phyloP scores from a whole-genome alignment of 1,284 basidiomycete genomes.

The Coniophora puteana region DNA sequence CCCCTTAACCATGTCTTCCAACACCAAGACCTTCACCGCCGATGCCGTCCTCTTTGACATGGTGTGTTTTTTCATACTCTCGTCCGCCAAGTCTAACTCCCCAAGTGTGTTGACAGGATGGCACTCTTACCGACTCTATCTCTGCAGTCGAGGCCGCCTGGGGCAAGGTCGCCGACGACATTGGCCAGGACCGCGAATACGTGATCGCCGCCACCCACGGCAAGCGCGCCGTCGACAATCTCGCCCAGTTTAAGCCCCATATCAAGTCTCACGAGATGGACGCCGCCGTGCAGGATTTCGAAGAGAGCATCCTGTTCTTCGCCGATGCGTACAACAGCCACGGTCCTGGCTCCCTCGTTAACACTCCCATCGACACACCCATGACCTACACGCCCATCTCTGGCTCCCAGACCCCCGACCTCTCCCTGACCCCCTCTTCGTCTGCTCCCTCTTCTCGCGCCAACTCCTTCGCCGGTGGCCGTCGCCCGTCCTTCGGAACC shows the following conservation, averaged over 20 bases:
- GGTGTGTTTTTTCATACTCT: conserved; percentile 43
- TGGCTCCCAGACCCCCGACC: conserved; percentile 36
- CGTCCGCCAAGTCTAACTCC: conserved; percentile 16
- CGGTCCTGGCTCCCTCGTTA: conserved; percentile 34
- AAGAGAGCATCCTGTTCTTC: conserved; percentile 67
- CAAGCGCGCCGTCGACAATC: conserved; percentile 68
- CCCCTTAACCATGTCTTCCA: conserved; percentile 22
- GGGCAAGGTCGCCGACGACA: conserved; percentile 69
- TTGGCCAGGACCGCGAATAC: conserved; percentile 60
- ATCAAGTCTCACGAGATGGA: conserved; percentile 64
- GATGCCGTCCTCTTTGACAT: conserved; percentile 75
- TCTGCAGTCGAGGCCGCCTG: conserved; percentile 77
- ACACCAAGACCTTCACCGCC: conserved; percentile 36
- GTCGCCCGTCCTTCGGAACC: conserved; percentile 49
- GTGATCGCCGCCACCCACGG: conserved; percentile 76
- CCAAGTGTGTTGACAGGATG: conserved; percentile 42
- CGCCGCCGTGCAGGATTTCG: conserved; percentile 62
- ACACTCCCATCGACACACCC: conserved; percentile 23
- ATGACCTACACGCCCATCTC: conserved; percentile 26
- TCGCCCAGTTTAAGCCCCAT: conserved; percentile 54
- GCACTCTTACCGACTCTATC: conserved; percentile 74
- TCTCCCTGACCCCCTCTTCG: conserved; percentile 23
- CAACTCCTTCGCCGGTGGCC: conserved; percentile 36
- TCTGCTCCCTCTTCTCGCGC: conserved; percentile 41
- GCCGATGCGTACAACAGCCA: conserved; percentile 61